Evolutionary conservation across 208 protist species (phyloP).

Genomic region (Trichomonas tenax): DNA sequence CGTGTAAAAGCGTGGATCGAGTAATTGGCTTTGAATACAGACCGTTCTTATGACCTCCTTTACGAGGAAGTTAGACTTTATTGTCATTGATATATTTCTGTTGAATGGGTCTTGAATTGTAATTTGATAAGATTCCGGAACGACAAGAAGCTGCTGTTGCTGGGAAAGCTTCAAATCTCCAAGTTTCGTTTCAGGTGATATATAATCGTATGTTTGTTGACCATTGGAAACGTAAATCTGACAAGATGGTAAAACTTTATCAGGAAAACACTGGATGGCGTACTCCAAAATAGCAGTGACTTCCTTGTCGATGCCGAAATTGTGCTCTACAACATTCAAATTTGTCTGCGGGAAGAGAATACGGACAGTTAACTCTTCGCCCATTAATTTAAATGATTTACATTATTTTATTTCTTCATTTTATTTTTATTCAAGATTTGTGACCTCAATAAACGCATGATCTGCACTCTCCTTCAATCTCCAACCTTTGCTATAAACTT

Average conservation of each 20-base stretch:
- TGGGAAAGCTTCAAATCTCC: not conserved
- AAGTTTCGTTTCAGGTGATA: not conserved
- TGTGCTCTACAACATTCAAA: not conserved
- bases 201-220: not conserved
- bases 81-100: not conserved
- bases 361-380: not conserved
- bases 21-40: not conserved
- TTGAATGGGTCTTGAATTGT: not conserved
- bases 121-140: not conserved
- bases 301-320: not conserved
- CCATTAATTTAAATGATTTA: not conserved
- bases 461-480: no score
- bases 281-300: not conserved
- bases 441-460: no score
- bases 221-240: not conserved
- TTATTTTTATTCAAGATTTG: no score
- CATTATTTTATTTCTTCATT: not conserved
- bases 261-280: not conserved
- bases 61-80: not conserved
- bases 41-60: not conserved
- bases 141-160: not conserved
- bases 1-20: not conserved
- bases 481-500: no score
- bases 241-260: not conserved
- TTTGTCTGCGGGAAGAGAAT: not conserved